Conservation (phyloP, 202 grass and related monocot genomes). For the Sporobolus alterniflorus region DNA sequence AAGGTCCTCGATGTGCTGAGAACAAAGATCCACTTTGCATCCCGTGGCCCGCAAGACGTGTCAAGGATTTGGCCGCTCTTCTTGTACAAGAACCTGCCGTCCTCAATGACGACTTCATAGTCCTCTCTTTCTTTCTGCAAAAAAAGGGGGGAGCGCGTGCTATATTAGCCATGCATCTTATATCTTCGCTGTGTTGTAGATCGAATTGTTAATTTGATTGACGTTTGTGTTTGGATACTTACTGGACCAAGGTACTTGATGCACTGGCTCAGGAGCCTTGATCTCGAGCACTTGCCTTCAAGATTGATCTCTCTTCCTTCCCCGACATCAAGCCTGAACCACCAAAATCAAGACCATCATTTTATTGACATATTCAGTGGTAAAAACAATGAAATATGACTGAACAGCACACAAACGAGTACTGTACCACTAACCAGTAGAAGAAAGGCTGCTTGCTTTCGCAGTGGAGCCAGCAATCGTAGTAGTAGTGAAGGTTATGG, state of each 20-base stretch:
- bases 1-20: slow-evolving; percentile 83
- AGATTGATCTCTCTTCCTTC: slow-evolving; percentile 91
- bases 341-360: slow-evolving; percentile 1
- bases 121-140: slow-evolving; percentile 96
- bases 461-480: slow-evolving; percentile 78
- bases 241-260: slow-evolving; percentile 99
- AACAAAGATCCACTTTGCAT: slow-evolving; percentile 97
- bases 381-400: neutral
- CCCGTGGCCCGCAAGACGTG: slow-evolving; percentile 42
- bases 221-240: slow-evolving; percentile 29
- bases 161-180: too few species aligned
- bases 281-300: slow-evolving; percentile 64
- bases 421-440: slow-evolving; percentile 75
- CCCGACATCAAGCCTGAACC: slow-evolving; percentile 86
- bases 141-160: too few species aligned
- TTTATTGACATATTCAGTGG: neutral
- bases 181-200: neutral
- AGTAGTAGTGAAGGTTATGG: slow-evolving; percentile 96
- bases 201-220: neutral
- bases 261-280: slow-evolving; percentile 77
- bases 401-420: neutral
- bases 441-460: slow-evolving; percentile 99
- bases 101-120: slow-evolving; percentile 76
- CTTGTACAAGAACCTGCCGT: slow-evolving; percentile 81
- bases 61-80: slow-evolving; percentile 60